Percentiles rank a stretch among this genome's conserved stretches.
phyloP scores from a whole-genome alignment of 1,139 yeast genomes.

The Williopsis jadinii region DNA sequence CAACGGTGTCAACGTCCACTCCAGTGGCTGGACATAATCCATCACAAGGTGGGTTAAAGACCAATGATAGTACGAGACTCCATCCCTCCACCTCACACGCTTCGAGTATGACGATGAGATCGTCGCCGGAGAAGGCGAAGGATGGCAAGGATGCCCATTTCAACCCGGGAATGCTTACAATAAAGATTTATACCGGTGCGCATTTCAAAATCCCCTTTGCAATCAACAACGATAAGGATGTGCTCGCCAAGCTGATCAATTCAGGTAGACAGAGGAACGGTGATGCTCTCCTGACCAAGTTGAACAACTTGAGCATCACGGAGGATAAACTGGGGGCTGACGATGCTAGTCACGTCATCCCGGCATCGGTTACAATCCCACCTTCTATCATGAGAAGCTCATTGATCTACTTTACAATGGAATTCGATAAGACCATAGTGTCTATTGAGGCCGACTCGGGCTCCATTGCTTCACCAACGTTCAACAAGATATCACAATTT shows the following conservation, averaged over 20 bases:
- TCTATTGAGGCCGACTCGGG: conserved; percentile 79
- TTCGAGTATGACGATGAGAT: conserved; percentile 7
- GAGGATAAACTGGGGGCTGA: conserved; percentile 23
- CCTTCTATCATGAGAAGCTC: conserved; percentile 41
- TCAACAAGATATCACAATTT: conserved; percentile 86
- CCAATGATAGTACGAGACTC: neutral
- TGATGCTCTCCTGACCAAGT: conserved; percentile 11
- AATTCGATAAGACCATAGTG: conserved; percentile 75
- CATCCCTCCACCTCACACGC: conserved; percentile 8
- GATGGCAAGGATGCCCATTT: conserved; percentile 21
- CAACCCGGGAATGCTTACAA: conserved; percentile 64
- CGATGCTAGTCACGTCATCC: conserved; percentile 38
- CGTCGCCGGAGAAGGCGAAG: neutral
- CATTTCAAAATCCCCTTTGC: conserved; percentile 58
- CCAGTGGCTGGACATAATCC: neutral
- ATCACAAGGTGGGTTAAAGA: neutral
- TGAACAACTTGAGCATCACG: conserved; percentile 12
- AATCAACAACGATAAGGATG: conserved; percentile 23
- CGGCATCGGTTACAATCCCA: conserved; percentile 63
- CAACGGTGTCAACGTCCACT: neutral
- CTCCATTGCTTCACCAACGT: conserved; percentile 53
- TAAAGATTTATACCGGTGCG: conserved; percentile 58
- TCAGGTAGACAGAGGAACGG: conserved; percentile 10
- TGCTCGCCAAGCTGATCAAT: conserved; percentile 16
- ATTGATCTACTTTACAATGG: conserved; percentile 61